Conservation (phyloP, 495 filamentous ascomycete genomes). For the Neurospora sp. region DNA sequence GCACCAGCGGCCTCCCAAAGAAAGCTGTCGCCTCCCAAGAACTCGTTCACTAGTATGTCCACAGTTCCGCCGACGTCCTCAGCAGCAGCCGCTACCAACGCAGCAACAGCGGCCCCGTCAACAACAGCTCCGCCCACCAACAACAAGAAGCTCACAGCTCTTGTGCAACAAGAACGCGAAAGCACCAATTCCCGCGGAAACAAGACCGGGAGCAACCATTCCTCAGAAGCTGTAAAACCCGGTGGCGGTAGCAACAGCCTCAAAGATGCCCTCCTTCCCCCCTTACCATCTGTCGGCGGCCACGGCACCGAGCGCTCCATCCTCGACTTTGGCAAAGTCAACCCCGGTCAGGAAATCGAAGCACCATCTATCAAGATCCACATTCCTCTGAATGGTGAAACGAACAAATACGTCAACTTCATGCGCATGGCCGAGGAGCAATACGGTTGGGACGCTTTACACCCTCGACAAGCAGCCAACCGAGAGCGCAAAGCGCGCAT, state of each 20-base stretch:
- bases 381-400: conserved; percentile 61
- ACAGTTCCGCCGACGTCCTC: conserved; percentile 5
- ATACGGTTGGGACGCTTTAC: conserved; percentile 88
- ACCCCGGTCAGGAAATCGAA: conserved; percentile 36
- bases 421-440: conserved; percentile 84
- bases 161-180: conserved; percentile 25
- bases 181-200: conserved; percentile 17
- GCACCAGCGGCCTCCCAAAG: conserved; percentile 8
- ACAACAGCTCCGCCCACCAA: conserved; percentile 5
- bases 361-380: conserved; percentile 78
- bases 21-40: conserved; percentile 4
- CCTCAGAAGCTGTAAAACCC: conserved; percentile 27
- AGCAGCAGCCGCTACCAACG: conserved; percentile 5
- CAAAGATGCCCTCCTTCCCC: conserved; percentile 27
- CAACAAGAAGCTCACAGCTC: conserved; percentile 24
- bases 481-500: conserved; percentile 70
- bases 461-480: conserved; percentile 81
- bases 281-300: conserved; percentile 16
- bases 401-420: conserved; percentile 89
- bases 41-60: background rate
- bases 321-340: conserved; percentile 40
- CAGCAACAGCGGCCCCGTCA: conserved; percentile 1
- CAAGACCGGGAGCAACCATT: conserved; percentile 29
- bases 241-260: conserved; percentile 16
- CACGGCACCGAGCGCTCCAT: conserved; percentile 34